Evolutionary conservation across 306 rosid genomes (phyloP), one percentile per base, ranked within the genome.

Genomic region (Crataegus laevigata): DNA sequence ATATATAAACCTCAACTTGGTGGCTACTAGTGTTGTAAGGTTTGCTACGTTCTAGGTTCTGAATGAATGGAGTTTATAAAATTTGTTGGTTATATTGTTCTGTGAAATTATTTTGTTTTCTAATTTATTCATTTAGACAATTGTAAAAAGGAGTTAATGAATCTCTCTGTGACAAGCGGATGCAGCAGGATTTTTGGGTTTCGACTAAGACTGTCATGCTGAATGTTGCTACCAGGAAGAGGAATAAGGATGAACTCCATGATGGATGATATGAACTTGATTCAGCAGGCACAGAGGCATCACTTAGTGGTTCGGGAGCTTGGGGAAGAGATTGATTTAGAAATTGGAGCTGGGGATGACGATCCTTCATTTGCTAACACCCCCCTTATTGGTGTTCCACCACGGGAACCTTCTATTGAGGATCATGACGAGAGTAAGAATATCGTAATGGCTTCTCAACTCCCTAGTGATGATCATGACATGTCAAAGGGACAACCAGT

Each of bases 271-370:
- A 90, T 91, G 91, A 88, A 86, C 89, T 84, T 94, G 82, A 88
- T 94, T 86, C 98, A 94, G 87, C 98, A 94, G 76, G 93, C 92
- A 24, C 96, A 89, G 78, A 88, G 97, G 75, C 98, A 94, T 84
- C 97, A 91, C 87, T 80, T 94, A 82, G 98, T 94, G 75, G 97
- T 89, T 76, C 87, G 96, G 75, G 94, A 91, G 79, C 83, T 91
- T 73, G 96, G 98, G 3, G 98, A 94, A 87, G 97, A 90, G 82
- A 91, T 94, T 81, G 98, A 94, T 83, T 86, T 94, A 79, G 97
- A 94, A 88, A 94, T 94, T 76, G 98, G 98, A 71, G 85, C 94
- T 14, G 97, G 98, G 66, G 98, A 94, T 80, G 98, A 90, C 75
- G 98, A 94, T 78, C 96, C 94, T 58, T 81, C 98, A 42, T 94